These are phyloP conservation scores for Hymenoscyphus linearis DNA, from an alignment of 2,329 filamentous ascomycete species.

Conservation along the genomic window DNA sequence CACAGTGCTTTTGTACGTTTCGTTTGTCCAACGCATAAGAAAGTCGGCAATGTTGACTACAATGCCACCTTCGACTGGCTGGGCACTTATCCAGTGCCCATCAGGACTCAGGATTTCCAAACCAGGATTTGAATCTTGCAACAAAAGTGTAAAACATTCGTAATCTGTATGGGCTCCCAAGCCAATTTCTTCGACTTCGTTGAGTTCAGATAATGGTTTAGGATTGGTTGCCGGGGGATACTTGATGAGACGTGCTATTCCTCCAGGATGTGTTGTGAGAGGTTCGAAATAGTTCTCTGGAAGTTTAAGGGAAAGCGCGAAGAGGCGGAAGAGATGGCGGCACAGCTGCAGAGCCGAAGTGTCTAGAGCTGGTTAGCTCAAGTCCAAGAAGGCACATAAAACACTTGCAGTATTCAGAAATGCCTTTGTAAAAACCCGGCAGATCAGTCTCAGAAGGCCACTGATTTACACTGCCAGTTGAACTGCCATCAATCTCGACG, in stretches of 20 bases:
- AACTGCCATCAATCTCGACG: constrained; percentile 29
- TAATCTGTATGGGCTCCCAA: constrained; percentile 51
- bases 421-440: constrained; percentile 29
- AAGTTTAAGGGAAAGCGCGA: constrained; percentile 37
- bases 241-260: constrained; percentile 42
- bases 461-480: constrained; percentile 23
- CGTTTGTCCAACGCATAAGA: constrained; percentile 45
- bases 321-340: constrained; percentile 33
- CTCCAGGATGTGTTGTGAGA: constrained; percentile 39
- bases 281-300: constrained; percentile 38
- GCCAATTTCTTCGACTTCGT: constrained; percentile 25
- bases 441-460: constrained; percentile 28
- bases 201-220: constrained; percentile 26
- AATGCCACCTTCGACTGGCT: constrained; percentile 41
- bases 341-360: constrained; percentile 34
- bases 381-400: not conserved
- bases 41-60: constrained; percentile 50
- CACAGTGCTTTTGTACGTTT: constrained; percentile 46
- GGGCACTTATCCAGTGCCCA: constrained; percentile 40
- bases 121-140: constrained; percentile 46
- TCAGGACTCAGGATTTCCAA: constrained; percentile 47
- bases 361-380: not conserved
- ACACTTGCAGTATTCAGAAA: constrained; percentile 26
- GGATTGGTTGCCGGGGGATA: constrained; percentile 40
- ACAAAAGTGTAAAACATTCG: constrained; percentile 50